These are phyloP conservation scores for Chrysoporthe cubensis DNA, from an alignment of 2,329 filamentous ascomycete species.

Conservation along the genomic window DNA sequence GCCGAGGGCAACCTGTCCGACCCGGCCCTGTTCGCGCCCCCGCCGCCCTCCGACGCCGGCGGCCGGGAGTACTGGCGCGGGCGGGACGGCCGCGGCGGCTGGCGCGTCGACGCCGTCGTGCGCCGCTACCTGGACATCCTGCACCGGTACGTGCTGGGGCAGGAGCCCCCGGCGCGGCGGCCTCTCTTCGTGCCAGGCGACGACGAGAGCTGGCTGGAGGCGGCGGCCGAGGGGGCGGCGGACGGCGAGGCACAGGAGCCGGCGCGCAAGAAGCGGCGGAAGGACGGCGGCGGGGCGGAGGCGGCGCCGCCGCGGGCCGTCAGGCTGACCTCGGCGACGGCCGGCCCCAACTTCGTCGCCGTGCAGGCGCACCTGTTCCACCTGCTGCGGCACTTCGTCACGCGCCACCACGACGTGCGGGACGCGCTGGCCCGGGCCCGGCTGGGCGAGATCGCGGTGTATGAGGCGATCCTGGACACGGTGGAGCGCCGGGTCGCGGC, in stretches of 20 bases:
- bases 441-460: slow-evolving; percentile 74
- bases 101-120: slow-evolving; percentile 84
- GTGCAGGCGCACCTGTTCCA: slow-evolving; percentile 96
- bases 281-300: slow-evolving; percentile 34
- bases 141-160: slow-evolving; percentile 73
- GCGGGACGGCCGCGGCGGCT: slow-evolving; percentile 78
- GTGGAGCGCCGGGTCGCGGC: slow-evolving; percentile 76
- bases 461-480: slow-evolving; percentile 75
- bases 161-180: slow-evolving; percentile 66
- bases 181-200: slow-evolving; percentile 75
- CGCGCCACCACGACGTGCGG: slow-evolving; percentile 79
- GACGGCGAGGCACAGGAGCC: slow-evolving; percentile 48
- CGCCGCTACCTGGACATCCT: slow-evolving; percentile 91
- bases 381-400: slow-evolving; percentile 80
- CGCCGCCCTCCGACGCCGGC: slow-evolving; percentile 66
- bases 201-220: slow-evolving; percentile 50
- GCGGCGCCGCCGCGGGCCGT: neutral
- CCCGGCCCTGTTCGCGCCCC: slow-evolving; percentile 78
- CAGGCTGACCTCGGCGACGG: slow-evolving; percentile 26
- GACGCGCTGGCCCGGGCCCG: slow-evolving; percentile 76
- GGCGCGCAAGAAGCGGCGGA: slow-evolving; percentile 57
- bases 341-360: slow-evolving; percentile 68
- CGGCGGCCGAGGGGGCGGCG: slow-evolving; percentile 36
- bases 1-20: slow-evolving; percentile 95
- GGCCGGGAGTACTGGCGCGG: slow-evolving; percentile 87